Evolutionary conservation across 768 basidiomycete species (phyloP).

Genomic region (Leucosporidium scottii): DNA sequence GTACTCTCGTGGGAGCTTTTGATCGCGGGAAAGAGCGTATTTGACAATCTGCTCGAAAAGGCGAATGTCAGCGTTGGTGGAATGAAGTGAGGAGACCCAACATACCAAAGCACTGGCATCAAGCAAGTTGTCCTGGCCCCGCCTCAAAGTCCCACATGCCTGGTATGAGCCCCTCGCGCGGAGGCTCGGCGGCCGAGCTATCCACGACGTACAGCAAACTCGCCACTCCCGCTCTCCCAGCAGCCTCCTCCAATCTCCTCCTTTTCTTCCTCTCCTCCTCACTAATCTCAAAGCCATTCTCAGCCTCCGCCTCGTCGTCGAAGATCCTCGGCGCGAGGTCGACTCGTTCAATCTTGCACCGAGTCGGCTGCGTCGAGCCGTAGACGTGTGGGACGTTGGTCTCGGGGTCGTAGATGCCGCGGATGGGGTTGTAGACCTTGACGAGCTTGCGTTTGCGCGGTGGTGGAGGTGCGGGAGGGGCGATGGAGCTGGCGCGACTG

Average conservation of each 20-base stretch:
- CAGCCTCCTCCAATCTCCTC: constrained; percentile 15
- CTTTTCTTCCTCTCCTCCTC: constrained; percentile 59
- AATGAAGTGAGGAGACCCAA: too few species aligned
- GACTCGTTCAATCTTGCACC: constrained; percentile 55
- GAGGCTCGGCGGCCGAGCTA: background rate
- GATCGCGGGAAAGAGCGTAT: too few species aligned
- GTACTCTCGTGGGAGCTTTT: too few species aligned
- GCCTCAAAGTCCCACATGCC: constrained; percentile 29
- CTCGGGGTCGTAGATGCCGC: constrained; percentile 78
- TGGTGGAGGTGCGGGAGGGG: background rate
- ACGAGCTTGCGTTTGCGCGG: constrained; percentile 27
- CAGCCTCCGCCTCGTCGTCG: constrained; percentile 63
- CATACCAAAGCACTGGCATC: too few species aligned
- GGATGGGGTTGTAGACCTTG: constrained; percentile 44
- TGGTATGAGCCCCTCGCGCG: constrained; percentile 10
- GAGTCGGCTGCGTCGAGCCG: constrained; percentile 67
- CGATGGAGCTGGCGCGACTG: background rate
- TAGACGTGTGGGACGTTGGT: constrained; percentile 67
- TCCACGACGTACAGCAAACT: constrained; percentile 17
- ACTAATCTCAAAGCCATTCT: constrained; percentile 75
- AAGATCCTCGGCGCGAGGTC: constrained; percentile 46
- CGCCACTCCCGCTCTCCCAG: constrained; percentile 12
- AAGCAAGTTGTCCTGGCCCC: too few species aligned
- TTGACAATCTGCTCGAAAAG: too few species aligned
- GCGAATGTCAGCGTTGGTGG: too few species aligned